Evolutionary conservation across 2,329 filamentous ascomycete genomes (phyloP), one percentile per base, ranked within the genome.

Genomic region (Lizonia empirigonia): DNA sequence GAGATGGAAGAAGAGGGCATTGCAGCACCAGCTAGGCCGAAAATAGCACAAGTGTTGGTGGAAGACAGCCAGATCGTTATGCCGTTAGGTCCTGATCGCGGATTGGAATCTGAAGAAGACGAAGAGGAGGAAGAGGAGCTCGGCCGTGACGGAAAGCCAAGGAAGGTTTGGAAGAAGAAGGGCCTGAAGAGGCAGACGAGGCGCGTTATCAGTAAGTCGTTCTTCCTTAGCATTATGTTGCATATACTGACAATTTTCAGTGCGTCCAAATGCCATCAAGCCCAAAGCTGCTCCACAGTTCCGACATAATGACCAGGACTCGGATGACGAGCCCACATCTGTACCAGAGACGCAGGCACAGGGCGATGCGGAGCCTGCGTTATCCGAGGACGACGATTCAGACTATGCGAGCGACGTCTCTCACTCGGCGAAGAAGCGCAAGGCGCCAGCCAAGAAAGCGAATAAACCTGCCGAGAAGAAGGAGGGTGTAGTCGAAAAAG

Each of bases 141-240:
- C 10, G 83, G 77, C 44, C 77, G 77, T n/a, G 75, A 84, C 61
- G 85, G 85, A 1, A 78, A 82, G 55, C 85, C 85, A 2, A 69
- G 85, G 29, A 83, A 80, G 45, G 73, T 83, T 1, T 93, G 82
- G 78, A 93, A 92, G 79, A 94, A 94, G 81, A 90, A 89, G 77
- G 89, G 89, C 0, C 82, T 89, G 69, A 94, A 94, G 77, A 80
- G 90, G 54, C 90, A 89, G 47, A 93, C 90, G 3, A 80, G 86
- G 55, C 78, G 80, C 38, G 80, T 83, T 47, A 91, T 86, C 53
- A 89, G 70, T 71, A 56, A 59, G 62, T 57, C 39, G 4, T n/a
- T 19, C 33, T 5, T 2, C 13, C 9, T n/a, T 30, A n/a, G n/a
- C n/a, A n/a, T 15, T n/a, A 26, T 35, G 13, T n/a, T 30, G 32